Base-by-base conservation (phyloP, 352 stramenopile species). In the Thalassiosira exigua region DNA sequence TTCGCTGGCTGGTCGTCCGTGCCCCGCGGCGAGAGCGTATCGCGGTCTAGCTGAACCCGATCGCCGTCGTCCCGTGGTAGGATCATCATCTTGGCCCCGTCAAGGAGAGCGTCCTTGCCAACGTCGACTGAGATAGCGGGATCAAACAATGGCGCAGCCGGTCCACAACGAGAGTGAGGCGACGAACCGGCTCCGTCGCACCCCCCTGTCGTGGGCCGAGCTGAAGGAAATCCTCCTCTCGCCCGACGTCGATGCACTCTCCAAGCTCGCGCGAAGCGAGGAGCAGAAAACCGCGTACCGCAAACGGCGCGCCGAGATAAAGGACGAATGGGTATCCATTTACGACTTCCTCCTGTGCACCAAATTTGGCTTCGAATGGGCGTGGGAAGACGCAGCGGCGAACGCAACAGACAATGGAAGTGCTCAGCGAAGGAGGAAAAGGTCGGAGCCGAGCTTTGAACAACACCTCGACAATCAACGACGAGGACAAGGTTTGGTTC, bases 321-420 rank as follows among this genome's bases (percentile, higher is more conserved):
- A 81, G 12, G 29, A 54, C 33, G 58, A 88, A 70, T 88, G 79
- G 67, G 29, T 68, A 33, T 88, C 82, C 0, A 79, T 84, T 27
- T 82, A 85, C 29, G 81, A 91, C 74, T 85, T 80, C 54, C 69
- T 91, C 52, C 58, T 91, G 24, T 82, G 79, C 64, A 65, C 66
- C 41, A 91, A 91, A 53, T 89, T 91, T 84, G 41, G 58, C 3
- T 83, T 82, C 54, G 29, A 80, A 29, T 46, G 33, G 56, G 36
- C 48, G 32, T 59, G 57, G 46, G 54, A 4, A 17, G 36, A 64
- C 41, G 44, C 3, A 24, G 26, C 51, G 12, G 54, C 14, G 9
- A 62, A 41, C 4, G 14, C 0, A 3, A 17, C 14, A 46, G 52
- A 66, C 42, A 24, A 41, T 29, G 33, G 46, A 26, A 51, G n/a